These are phyloP conservation scores for Murraya paniculata DNA, from an alignment of 345 rosid species.

Conservation along the genomic window DNA sequence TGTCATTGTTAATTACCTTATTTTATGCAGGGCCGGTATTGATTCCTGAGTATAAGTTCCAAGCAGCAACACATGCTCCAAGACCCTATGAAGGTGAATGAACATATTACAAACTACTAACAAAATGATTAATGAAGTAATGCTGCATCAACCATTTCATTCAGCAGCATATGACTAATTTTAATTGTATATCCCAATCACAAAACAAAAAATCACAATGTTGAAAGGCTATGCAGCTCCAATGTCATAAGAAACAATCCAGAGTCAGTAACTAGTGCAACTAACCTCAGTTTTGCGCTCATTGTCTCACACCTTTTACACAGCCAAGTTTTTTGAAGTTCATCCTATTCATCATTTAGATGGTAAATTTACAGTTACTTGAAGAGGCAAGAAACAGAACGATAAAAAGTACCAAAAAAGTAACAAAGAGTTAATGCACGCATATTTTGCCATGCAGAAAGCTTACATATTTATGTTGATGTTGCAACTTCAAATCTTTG, in stretches of 20 bases:
- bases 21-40: conserved; percentile 85
- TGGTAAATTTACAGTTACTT: conserved; percentile 5
- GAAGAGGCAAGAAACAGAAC: neutral
- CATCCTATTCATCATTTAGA: conserved; percentile 51
- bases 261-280: conserved; percentile 7
- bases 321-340: conserved; percentile 88
- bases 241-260: neutral
- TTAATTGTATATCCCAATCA: neutral
- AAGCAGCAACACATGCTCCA: conserved; percentile 79
- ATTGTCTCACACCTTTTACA: conserved; percentile 96
- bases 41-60: conserved; percentile 91
- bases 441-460: neutral
- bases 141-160: neutral
- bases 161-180: neutral
- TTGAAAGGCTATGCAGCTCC: neutral
- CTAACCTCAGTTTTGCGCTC: conserved; percentile 91
- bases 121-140: neutral
- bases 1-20: conserved; percentile 48
- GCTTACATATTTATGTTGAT: conserved; percentile 88
- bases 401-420: neutral
- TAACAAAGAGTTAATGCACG: neutral
- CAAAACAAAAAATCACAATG: neutral
- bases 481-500: conserved; percentile 92
- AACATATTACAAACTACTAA: neutral
- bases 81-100: conserved; percentile 44